Base-by-base conservation (phyloP, 208 protist species). In the Leptomonas seymouri region DNA sequence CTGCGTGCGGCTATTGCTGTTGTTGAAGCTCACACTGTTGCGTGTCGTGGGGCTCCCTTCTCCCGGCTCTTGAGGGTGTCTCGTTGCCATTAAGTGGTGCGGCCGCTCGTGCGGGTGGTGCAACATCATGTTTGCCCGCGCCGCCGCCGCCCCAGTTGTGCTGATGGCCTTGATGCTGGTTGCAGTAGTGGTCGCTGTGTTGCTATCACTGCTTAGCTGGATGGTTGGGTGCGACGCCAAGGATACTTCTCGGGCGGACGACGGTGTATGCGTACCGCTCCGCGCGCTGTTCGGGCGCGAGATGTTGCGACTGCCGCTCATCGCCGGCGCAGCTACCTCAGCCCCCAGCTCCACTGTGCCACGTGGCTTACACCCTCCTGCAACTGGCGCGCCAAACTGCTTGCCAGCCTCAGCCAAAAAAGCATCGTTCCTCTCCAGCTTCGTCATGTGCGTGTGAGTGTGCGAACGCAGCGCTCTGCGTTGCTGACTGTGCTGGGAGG, bases 11-110 rank as follows among this genome's bases (percentile, higher is more conserved):
- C 46, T 44, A 30, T 48, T 67, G 61, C 61, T 67, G 49, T 45
- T 57, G 61, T 57, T 57, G 4, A 25, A 34, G 23, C 61, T 67
- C 31, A 48, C 55, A 48, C 45, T 67, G 46, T 67, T 67, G 61
- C 28, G 61, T 4, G 48, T 57, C 14, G 48, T 57, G 18, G 42
- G 8, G 30, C 46, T 50, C 2, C 12, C 31, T 46, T 50, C 59
- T 1, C 21, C 45, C 9, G 3, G 8, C 27, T 27, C 59, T 6
- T 36, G n/a, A 7, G 30, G 2, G 12, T 4, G 27, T 5, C 20
- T 7, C 20, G 55, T 9, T n/a, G n/a, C n/a, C n/a, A n/a, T n/a
- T n/a, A n/a, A n/a, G n/a, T n/a, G n/a, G n/a, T n/a, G n/a, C n/a
- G n/a, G n/a, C 23, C 25, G 12, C 39, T 16, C 39, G 39, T 44